Evolutionary conservation across 2,329 filamentous ascomycete genomes (phyloP).

Genomic region (Fusarium neocosmosporiellum): DNA sequence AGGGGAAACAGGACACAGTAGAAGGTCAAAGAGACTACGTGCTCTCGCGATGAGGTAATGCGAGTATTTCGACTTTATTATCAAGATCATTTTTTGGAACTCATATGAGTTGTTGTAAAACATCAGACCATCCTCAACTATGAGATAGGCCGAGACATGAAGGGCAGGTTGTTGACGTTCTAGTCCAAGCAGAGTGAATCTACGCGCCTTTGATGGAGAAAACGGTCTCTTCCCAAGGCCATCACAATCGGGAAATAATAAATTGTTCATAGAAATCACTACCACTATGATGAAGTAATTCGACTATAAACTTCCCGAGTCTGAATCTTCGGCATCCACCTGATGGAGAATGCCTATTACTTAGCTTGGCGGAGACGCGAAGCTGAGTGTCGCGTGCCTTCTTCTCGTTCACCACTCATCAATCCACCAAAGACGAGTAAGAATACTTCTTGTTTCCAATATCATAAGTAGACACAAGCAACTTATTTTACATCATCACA

Average conservation of each 20-base stretch:
- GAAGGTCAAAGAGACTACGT: constrained; percentile 45
- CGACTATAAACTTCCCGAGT: background rate
- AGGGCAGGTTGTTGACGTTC: background rate
- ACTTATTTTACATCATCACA: background rate
- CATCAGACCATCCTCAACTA: background rate
- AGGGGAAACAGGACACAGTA: constrained; percentile 23
- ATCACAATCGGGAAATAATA: background rate
- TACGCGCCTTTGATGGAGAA: background rate
- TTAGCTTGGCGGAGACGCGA: background rate
- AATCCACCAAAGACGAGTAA: background rate
- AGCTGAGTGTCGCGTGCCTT: background rate
- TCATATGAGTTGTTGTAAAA: background rate
- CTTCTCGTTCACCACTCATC: background rate
- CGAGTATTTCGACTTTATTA: background rate
- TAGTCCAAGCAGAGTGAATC: background rate
- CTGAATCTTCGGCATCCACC: background rate
- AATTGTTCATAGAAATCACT: background rate
- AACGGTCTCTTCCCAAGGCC: background rate
- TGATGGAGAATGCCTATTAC: background rate
- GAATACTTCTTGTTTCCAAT: background rate
- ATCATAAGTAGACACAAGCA: background rate
- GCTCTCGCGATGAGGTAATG: constrained; percentile 25
- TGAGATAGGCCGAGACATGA: background rate
- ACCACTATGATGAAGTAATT: background rate
- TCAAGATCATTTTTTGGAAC: background rate